Conservation (phyloP, 345 rosid genomes). For the Odontarrhena argentea region DNA sequence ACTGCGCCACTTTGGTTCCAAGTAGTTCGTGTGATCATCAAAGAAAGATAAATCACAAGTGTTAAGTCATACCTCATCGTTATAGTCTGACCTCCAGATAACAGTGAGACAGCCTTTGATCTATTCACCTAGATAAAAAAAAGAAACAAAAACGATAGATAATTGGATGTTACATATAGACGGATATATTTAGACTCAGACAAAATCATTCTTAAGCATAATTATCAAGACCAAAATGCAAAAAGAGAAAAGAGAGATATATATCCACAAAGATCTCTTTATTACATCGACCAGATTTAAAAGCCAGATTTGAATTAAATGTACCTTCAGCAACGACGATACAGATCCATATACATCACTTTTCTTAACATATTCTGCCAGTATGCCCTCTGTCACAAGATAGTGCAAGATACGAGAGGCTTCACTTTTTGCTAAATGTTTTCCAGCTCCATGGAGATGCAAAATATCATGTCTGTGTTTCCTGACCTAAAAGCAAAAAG, state of each 20-base stretch:
- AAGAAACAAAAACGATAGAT: neutral
- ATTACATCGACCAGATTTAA: too few species aligned
- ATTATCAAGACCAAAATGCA: neutral
- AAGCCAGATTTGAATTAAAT: too few species aligned
- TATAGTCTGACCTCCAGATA: slow-evolving; percentile 18
- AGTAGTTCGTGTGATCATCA: slow-evolving; percentile 5
- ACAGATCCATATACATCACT: neutral
- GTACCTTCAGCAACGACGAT: neutral
- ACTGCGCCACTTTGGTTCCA: neutral
- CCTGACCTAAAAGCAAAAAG: neutral
- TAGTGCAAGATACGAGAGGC: slow-evolving; percentile 82
- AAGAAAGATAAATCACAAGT: neutral
- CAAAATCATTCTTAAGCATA: slow-evolving; percentile 3
- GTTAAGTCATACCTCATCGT: slow-evolving; percentile 17
- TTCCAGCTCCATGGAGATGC: slow-evolving; percentile 93
- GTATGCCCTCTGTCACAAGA: slow-evolving; percentile 80
- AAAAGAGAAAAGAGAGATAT: neutral
- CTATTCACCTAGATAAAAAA: slow-evolving; percentile 16
- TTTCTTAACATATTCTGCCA: slow-evolving; percentile 52
- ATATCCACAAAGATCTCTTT: too few species aligned
- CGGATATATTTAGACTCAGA: neutral
- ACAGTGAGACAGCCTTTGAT: slow-evolving; percentile 1
- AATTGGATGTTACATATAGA: slow-evolving; percentile 1
- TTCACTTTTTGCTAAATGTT: slow-evolving; percentile 76
- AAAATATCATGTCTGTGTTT: slow-evolving; percentile 77